Evolutionary conservation across 2,329 filamentous ascomycete genomes (phyloP), one percentile per base, ranked within the genome.

Genomic region (Orbilia javanica): DNA sequence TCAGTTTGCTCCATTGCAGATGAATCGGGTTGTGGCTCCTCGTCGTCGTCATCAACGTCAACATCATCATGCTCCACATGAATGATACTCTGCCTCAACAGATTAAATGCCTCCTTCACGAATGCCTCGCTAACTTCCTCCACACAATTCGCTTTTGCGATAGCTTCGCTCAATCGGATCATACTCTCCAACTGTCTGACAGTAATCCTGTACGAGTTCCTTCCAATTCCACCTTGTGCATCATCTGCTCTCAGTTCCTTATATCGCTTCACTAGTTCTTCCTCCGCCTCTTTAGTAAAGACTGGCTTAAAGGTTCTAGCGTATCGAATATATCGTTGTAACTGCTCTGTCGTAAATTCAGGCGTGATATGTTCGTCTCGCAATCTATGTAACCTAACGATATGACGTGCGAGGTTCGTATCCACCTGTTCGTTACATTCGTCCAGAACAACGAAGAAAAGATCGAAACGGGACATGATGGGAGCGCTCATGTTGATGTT

Each of bases 401-500:
- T 99, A 84, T 99, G 96, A 82, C 95, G 89, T 1, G 96, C 96
- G 3, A 99, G 88, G 83, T 96, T 93, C 71, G 94, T 91, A 83
- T 99, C 96, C 36, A 97, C 90, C 44, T 89, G 86, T 85, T 98
- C 95, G 83, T 97, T 97, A 84, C 95, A 98, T 82, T 99, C 96
- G 83, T 99, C 96, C 0, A 98, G 89, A 27, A 99, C 92, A 66
- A 99, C 94, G 83, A 99, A 99, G 88, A 99, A 99, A 8, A 99
- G 88, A 86, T 99, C 96, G 85, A 99, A 99, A 87, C 96, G 93
- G 66, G 93, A 97, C 96, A 99, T 99, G 86, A 99, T 99, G 74
- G 96, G 96, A 1, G 96, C 96, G 27, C 92, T 95, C 93, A 99
- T 97, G 86, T 98, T 98, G 85, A 99, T 95, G 84, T 99, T 99